Evolutionary conservation across 441 rosid species (phyloP), one percentile per base, ranked within the genome.

Genomic region (Croton laevigatus): DNA sequence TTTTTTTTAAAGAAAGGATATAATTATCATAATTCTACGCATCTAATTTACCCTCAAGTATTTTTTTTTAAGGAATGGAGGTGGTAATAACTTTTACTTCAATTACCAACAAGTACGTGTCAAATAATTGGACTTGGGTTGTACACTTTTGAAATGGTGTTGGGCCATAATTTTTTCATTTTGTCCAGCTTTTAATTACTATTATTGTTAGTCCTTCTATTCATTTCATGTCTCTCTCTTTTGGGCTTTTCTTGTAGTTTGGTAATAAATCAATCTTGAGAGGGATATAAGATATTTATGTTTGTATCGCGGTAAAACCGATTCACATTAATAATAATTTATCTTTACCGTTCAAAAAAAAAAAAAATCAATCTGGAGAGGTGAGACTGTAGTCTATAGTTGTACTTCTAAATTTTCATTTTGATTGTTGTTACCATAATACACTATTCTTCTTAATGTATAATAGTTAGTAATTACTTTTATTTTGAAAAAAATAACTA

Each of bases 111-210:
- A 38, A 4, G 42, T 38, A 38, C 42, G 6, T 17, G 54, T 37
- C 20, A 34, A 38, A n/a, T 60, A 8, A 60, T 37, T 60, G 64
- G 64, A 16, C 22, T 16, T 59, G 22, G 63, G 63, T 52, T 52
- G 57, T 59, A 59, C 63, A 36, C 11, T 8, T 62, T 11, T 27
- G 14, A 23, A 62, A 9, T 42, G 65, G 20, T 27, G 48, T 62
- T 42, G 46, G 48, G 14, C 49, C 59, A 54, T 19, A 19, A n/a
- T 52, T 49, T 49, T 16, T 60, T 1, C 0, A 0, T 3, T 37
- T n/a, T 27, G 49, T 11, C 40, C 62, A n/a, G 11, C n/a, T 11
- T 8, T 42, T 17, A 34, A 34, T 4, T 32, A 59, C 7, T 7
- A 61, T 38, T 61, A n/a, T 19, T 61, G 27, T 6, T 40, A 19